Conservation (phyloP, 2,329 filamentous ascomycete species). For the Fusarium agapanthi region DNA sequence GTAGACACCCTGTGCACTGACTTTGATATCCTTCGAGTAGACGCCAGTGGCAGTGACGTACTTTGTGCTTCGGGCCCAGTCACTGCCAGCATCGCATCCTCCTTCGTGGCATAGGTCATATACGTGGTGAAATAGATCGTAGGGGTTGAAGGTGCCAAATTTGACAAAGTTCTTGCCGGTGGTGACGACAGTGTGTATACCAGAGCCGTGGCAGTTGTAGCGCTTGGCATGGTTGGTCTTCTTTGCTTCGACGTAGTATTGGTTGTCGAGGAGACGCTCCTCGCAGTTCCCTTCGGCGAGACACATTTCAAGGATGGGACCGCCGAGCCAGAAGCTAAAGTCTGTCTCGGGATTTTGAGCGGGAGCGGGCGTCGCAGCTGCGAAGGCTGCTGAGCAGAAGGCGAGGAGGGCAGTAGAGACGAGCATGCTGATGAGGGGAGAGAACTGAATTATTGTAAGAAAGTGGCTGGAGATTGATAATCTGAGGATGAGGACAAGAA, state of each 20-base stretch:
- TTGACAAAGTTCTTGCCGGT: background rate
- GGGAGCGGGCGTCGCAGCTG: background rate
- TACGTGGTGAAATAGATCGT: background rate
- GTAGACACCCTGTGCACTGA: background rate
- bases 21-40: background rate
- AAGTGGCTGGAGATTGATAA: no score
- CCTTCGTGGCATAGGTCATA: background rate
- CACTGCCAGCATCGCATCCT: background rate
- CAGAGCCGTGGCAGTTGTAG: background rate
- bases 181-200: background rate
- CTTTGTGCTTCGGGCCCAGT: background rate
- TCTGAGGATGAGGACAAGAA: background rate
- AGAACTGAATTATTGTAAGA: background rate
- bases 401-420: background rate
- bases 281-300: background rate
- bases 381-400: background rate
- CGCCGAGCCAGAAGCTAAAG: background rate
- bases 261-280: background rate
- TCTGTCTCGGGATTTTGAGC: background rate
- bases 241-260: background rate
- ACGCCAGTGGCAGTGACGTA: background rate
- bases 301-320: background rate
- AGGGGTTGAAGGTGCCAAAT: background rate
- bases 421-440: background rate
- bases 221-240: background rate